Base-by-base conservation (phyloP, 306 rosid species). In the Rosa chinensis region DNA sequence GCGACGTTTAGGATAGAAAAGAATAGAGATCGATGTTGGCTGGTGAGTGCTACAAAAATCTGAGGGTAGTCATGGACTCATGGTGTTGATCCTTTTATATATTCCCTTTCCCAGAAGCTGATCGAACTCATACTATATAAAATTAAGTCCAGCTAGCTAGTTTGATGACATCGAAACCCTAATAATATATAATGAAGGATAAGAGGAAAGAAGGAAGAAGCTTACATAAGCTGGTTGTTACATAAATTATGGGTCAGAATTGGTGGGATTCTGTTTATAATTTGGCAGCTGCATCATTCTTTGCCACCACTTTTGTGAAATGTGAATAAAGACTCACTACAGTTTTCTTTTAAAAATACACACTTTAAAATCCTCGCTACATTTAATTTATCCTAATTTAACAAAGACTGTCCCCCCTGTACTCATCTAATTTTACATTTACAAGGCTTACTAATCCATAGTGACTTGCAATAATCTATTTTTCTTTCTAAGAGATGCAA, bases 11-110 rank as follows among this genome's bases (percentile, higher is more conserved):
- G 47, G 43, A 35, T 12, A 21, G 6, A 74, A 74, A 39, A 56
- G 7, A 12, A 11, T 55, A n/a, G 40, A 10, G 13, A 25, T 25
- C 28, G 28, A 25, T 66, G 52, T 56, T 56, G 21, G 77, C 32
- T 74, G 67, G 77, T 13, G 67, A 74, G 77, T 53, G 66, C 20
- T 73, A 20, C 66, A 37, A 53, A 50, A 50, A 32, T 72, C 47
- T 72, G 63, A 37, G 50, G 39, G 7, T n/a, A 20, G 7, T 21
- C 40, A 74, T 56, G 40, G n/a, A 20, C 4, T 21, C 40, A 74
- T 56, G 40, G n/a, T 18, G 63, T 28, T 72, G 14, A 49, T 72
- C 23, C 43, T 71, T 71, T 13, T 49, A 10, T 0, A 9, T 21
- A 37, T 5, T 52, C 11, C 28, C 2, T 67, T 42, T 10, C 32